phyloP scores from a whole-genome alignment of 2,329 filamentous ascomycete species.

The Clonostachys sp. region DNA sequence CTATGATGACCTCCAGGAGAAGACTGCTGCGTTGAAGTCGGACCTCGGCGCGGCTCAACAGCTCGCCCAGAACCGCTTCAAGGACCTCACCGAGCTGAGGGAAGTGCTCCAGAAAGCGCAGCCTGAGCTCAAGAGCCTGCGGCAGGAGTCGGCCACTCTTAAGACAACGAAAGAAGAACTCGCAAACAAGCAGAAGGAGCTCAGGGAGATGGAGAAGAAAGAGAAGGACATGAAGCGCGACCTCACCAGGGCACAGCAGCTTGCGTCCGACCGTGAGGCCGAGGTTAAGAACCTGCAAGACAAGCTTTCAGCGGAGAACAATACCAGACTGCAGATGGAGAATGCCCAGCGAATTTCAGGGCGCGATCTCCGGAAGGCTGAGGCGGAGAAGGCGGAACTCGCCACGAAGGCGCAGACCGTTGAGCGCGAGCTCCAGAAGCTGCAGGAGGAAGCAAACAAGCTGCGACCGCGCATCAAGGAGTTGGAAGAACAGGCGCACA shows the following conservation, averaged over 20 bases:
- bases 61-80: constrained; percentile 81
- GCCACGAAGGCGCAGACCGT: constrained; percentile 69
- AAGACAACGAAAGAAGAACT: constrained; percentile 75
- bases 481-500: constrained; percentile 69
- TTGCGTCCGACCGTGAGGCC: constrained; percentile 66
- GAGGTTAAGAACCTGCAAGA: constrained; percentile 78
- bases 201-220: constrained; percentile 73
- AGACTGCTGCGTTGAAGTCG: constrained; percentile 66
- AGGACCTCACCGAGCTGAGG: constrained; percentile 76
- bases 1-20: constrained; percentile 65
- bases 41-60: constrained; percentile 84
- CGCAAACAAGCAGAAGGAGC: constrained; percentile 47
- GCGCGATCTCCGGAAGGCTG: constrained; percentile 72
- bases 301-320: constrained; percentile 71
- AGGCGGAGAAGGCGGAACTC: constrained; percentile 75
- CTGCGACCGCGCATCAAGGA: constrained; percentile 58
- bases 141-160: constrained; percentile 71
- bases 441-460: constrained; percentile 69
- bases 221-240: constrained; percentile 81
- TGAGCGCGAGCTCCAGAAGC: constrained; percentile 62
- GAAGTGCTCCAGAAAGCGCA: constrained; percentile 81
- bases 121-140: constrained; percentile 75
- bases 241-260: constrained; percentile 63
- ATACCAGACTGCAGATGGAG: constrained; percentile 68
- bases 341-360: constrained; percentile 71